These are phyloP conservation scores for Anthracocystis panici-leucophaei DNA, from an alignment of 1,284 basidiomycete genomes.

Conservation along the genomic window DNA sequence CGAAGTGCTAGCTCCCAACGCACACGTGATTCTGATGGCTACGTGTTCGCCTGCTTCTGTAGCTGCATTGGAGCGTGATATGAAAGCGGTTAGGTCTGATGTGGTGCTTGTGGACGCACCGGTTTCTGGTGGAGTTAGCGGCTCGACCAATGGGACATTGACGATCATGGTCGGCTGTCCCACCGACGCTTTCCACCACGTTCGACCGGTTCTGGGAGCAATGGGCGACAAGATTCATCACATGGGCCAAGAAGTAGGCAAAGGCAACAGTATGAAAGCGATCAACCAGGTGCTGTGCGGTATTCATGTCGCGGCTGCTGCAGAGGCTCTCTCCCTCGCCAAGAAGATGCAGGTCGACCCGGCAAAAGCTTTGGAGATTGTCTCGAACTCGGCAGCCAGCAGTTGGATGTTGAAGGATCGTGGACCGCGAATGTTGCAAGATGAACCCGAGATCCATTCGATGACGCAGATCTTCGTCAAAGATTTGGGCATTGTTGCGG, in stretches of 20 bases:
- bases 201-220: conserved; percentile 61
- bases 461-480: conserved; percentile 35
- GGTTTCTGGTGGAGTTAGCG: conserved; percentile 66
- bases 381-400: conserved; percentile 65
- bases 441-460: conserved; percentile 21
- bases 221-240: conserved; percentile 65
- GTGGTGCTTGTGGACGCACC: conserved; percentile 69
- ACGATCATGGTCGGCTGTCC: conserved; percentile 69
- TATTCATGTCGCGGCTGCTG: conserved; percentile 69
- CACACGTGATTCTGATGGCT: conserved; percentile 69
- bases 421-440: conserved; percentile 44
- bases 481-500: conserved; percentile 30
- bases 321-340: conserved; percentile 70
- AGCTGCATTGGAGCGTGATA: conserved; percentile 29
- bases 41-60: conserved; percentile 69
- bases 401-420: conserved; percentile 69
- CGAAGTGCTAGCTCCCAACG: conserved; percentile 59
- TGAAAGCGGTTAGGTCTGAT: conserved; percentile 53
- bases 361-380: conserved; percentile 64
- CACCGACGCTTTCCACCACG: conserved; percentile 46
- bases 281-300: conserved; percentile 69
- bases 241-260: conserved; percentile 65
- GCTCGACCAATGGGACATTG: conserved; percentile 66
- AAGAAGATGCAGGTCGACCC: conserved; percentile 68
- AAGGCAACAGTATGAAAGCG: conserved; percentile 47